Percentiles rank a stretch among this genome's conserved stretches.
Conservation (phyloP, 257 asterid species). For the Fraxinus quadrangulata region DNA sequence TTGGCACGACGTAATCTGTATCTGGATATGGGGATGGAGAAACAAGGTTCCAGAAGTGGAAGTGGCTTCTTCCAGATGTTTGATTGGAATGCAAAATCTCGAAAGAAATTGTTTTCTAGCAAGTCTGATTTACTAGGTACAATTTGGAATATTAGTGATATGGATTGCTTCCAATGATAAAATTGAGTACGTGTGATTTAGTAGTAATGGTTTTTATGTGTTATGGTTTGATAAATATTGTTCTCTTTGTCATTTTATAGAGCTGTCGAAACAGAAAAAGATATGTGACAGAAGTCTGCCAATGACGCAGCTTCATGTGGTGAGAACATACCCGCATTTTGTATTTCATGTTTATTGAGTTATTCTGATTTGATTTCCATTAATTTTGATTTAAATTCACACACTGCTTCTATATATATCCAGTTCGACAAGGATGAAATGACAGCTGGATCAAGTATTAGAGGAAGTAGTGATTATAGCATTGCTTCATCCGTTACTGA, state of each 20-base stretch:
- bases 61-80: slow-evolving; percentile 86
- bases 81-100: slow-evolving; percentile 91
- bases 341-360: not conserved
- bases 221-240: slow-evolving; percentile 1
- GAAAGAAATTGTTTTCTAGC: slow-evolving; percentile 78
- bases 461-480: slow-evolving; percentile 73
- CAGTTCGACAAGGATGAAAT: slow-evolving; percentile 71
- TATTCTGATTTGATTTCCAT: not conserved
- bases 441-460: slow-evolving; percentile 50
- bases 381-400: slow-evolving; percentile 8
- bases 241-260: slow-evolving; percentile 42
- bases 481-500: slow-evolving; percentile 61
- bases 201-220: not conserved
- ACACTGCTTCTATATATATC: not conserved
- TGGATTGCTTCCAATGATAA: not conserved
- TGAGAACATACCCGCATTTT: slow-evolving; percentile 22
- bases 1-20: slow-evolving; percentile 15
- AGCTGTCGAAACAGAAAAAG: slow-evolving; percentile 82
- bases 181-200: not conserved
- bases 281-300: slow-evolving; percentile 67
- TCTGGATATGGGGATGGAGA: slow-evolving; percentile 67
- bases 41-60: slow-evolving; percentile 61
- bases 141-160: not conserved
- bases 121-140: slow-evolving; percentile 79
- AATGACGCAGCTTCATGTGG: slow-evolving; percentile 58